Conservation (phyloP, 2,329 filamentous ascomycete genomes). For the Ramichloridium luteum region DNA sequence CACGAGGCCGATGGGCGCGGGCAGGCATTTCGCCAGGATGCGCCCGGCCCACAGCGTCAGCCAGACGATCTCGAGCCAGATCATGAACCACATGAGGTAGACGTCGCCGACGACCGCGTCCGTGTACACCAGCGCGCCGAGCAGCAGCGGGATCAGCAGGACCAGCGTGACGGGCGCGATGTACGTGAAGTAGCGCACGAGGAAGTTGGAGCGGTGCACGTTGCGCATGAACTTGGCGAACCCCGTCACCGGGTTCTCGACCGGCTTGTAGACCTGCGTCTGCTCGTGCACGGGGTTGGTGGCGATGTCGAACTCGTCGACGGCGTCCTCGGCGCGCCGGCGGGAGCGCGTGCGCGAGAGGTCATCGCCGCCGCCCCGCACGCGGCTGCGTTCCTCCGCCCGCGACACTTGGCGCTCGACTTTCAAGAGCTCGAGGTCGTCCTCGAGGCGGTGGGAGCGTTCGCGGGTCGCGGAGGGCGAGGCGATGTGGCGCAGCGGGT, state of each 20-base stretch:
- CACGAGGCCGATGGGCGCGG: constrained; percentile 47
- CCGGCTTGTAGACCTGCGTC: constrained; percentile 51
- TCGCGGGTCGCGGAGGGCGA: constrained; percentile 49
- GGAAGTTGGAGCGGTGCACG: constrained; percentile 51
- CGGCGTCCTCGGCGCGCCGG: constrained; percentile 35
- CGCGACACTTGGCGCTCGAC: constrained; percentile 49
- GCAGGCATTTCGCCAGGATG: constrained; percentile 53
- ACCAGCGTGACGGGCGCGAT: constrained; percentile 53
- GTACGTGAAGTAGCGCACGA: constrained; percentile 56
- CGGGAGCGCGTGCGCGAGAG: constrained; percentile 27
- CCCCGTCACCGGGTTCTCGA: constrained; percentile 48
- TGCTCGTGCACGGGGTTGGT: constrained; percentile 60
- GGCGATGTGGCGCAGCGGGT: constrained; percentile 18
- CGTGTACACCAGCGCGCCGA: constrained; percentile 50
- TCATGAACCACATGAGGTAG: constrained; percentile 75
- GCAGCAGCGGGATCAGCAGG: constrained; percentile 54
- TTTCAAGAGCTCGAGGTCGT: constrained; percentile 53
- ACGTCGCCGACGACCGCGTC: constrained; percentile 56
- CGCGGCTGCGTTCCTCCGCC: constrained; percentile 19
- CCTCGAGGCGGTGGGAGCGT: constrained; percentile 48
- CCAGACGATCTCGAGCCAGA: constrained; percentile 93
- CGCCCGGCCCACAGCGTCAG: constrained; percentile 69
- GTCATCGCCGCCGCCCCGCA: constrained; percentile 23
- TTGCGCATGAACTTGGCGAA: constrained; percentile 54
- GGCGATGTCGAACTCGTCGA: constrained; percentile 55